Evolutionary conservation across 768 basidiomycete species (phyloP).

Genomic region (Pleurotus tuoliensis): DNA sequence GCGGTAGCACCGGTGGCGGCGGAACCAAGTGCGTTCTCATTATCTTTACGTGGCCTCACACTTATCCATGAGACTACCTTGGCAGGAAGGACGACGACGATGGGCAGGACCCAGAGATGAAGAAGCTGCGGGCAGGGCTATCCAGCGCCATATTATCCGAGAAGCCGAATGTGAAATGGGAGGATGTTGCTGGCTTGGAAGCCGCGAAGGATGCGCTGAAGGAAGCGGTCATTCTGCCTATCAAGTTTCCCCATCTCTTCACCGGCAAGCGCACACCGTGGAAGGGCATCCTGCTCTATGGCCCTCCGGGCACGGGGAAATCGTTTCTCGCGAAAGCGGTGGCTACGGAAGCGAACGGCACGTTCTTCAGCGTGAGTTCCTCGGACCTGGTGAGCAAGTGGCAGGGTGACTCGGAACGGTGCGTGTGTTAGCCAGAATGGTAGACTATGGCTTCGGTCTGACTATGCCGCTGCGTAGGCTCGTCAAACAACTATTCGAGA

Average conservation of each 20-base stretch:
- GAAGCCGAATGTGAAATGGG: constrained; percentile 96
- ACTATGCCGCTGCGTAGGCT: constrained; percentile 43
- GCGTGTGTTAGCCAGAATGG: constrained; percentile 18
- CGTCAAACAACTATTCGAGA: constrained; percentile 93
- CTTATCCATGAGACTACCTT: constrained; percentile 4
- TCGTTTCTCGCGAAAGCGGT: constrained; percentile 97
- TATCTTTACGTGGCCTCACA: neutral
- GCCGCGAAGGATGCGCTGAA: constrained; percentile 94
- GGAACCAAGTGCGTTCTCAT: constrained; percentile 41
- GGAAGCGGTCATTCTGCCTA: constrained; percentile 98
- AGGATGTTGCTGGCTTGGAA: constrained; percentile 96
- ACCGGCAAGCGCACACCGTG: constrained; percentile 98
- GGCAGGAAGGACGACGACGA: constrained; percentile 53
- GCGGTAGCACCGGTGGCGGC: constrained; percentile 32
- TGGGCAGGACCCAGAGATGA: constrained; percentile 85
- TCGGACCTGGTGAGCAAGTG: constrained; percentile 97
- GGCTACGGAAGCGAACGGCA: constrained; percentile 98
- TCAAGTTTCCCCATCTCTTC: constrained; percentile 98
- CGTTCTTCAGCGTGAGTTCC: constrained; percentile 95
- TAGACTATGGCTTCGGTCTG: neutral
- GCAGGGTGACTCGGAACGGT: constrained; percentile 99
- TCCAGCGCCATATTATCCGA: constrained; percentile 87
- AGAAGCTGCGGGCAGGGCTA: constrained; percentile 93
- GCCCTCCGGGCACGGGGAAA: constrained; percentile 97
- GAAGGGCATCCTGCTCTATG: constrained; percentile 93